A percentile compares a stretch with the other conserved stretches of the same genome.
Conservation (phyloP, 1,284 basidiomycete genomes). For the Leccinum fallax region DNA sequence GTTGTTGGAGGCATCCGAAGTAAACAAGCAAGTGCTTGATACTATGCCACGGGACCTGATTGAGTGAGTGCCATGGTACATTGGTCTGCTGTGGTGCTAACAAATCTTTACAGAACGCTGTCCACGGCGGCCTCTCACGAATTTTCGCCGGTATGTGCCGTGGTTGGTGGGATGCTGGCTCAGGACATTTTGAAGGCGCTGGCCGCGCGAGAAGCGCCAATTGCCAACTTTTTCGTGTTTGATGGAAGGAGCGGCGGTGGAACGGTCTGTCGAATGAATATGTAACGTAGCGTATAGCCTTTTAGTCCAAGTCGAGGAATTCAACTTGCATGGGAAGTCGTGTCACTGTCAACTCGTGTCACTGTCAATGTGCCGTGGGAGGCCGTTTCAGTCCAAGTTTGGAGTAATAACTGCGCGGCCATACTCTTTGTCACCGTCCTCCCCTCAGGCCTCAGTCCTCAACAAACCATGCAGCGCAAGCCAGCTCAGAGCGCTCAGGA, state of each 20-base stretch:
- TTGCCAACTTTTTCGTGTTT: constrained; percentile 91
- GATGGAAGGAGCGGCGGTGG: constrained; percentile 81
- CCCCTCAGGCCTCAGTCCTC: constrained; percentile 12
- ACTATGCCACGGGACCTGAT: constrained; percentile 58
- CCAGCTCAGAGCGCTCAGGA: constrained; percentile 33
- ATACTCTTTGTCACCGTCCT: constrained; percentile 5
- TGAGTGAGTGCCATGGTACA: constrained; percentile 44
- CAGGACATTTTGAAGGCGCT: constrained; percentile 95
- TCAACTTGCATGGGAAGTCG: not conserved
- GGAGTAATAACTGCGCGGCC: constrained; percentile 13
- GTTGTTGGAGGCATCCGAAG: constrained; percentile 61
- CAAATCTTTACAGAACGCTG: constrained; percentile 48
- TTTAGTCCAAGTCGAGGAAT: not conserved
- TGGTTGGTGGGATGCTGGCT: constrained; percentile 91
- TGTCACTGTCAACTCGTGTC: not conserved
- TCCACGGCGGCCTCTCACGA: constrained; percentile 78
- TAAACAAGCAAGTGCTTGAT: constrained; percentile 68
- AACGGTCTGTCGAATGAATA: constrained; percentile 60
- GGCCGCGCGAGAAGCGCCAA: constrained; percentile 87
- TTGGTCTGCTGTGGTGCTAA: constrained; percentile 11
- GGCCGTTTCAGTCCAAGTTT: constrained; percentile 21
- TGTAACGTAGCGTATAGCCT: constrained; percentile 31
- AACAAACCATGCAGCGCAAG: constrained; percentile 36
- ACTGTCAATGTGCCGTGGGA: constrained; percentile 15
- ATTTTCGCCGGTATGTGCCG: constrained; percentile 88